These are phyloP conservation scores for Paraphaeosphaeria minitans DNA, from an alignment of 2,329 filamentous ascomycete genomes.

Conservation along the genomic window DNA sequence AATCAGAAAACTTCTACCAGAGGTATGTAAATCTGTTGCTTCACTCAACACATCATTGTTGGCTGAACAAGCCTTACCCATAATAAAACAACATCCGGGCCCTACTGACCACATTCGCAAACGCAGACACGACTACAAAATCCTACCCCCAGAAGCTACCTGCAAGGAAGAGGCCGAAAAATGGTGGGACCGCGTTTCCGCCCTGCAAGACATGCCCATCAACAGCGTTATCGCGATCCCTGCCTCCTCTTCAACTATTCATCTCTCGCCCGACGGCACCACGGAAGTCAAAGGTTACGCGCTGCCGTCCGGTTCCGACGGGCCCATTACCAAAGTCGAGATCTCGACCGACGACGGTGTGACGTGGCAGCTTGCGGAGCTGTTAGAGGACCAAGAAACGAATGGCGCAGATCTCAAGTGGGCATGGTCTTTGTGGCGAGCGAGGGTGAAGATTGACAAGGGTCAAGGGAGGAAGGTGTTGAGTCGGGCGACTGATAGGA, in stretches of 20 bases:
- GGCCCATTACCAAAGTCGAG: slow-evolving; percentile 60
- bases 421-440: slow-evolving; percentile 63
- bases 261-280: slow-evolving; percentile 46
- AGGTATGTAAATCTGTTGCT: slow-evolving; percentile 28
- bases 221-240: slow-evolving; percentile 62
- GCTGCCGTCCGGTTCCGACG: slow-evolving; percentile 58
- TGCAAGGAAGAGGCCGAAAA: slow-evolving; percentile 56
- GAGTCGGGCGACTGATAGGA: slow-evolving; percentile 60
- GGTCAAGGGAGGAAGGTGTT: slow-evolving; percentile 54
- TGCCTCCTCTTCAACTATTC: slow-evolving; percentile 50
- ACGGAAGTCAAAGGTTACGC: slow-evolving; percentile 62
- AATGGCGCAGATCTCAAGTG: slow-evolving; percentile 51
- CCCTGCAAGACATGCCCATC: slow-evolving; percentile 62
- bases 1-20: slow-evolving; percentile 63
- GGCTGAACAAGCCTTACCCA: neutral
- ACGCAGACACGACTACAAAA: slow-evolving; percentile 59
- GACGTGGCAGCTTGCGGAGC: slow-evolving; percentile 57
- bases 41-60: neutral
- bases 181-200: slow-evolving; percentile 57
- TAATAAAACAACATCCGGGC: neutral
- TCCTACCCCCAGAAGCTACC: slow-evolving; percentile 59
- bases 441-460: slow-evolving; percentile 48
- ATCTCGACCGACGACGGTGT: slow-evolving; percentile 57
- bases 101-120: neutral
- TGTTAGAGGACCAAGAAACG: slow-evolving; percentile 32